Evolutionary conservation across 1,139 yeast species (phyloP).

Genomic region (Yamadazyma mexicana): DNA sequence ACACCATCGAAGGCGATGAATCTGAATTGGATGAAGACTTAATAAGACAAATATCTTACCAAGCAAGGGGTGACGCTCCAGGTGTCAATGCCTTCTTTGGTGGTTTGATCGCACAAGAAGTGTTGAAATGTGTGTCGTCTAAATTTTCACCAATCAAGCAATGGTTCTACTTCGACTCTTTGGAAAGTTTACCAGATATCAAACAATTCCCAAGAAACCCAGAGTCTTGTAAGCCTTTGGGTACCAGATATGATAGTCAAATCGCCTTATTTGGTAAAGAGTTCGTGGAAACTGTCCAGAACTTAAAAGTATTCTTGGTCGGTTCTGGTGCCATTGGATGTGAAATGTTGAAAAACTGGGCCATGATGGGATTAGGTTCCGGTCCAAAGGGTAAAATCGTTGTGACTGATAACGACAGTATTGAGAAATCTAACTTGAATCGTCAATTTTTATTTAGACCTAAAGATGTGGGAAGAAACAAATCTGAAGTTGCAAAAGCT

Average conservation of each 20-base stretch:
- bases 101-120: constrained; percentile 96
- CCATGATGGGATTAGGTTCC: constrained; percentile 91
- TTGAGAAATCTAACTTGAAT: constrained; percentile 92
- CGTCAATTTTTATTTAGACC: constrained; percentile 96
- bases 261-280: constrained; percentile 89
- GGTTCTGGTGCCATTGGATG: constrained; percentile 99
- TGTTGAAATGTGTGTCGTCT: constrained; percentile 89
- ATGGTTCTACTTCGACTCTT: constrained; percentile 88
- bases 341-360: constrained; percentile 98
- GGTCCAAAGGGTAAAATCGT: constrained; percentile 84
- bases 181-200: constrained; percentile 79
- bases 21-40: constrained; percentile 62
- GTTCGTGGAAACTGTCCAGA: constrained; percentile 71
- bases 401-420: constrained; percentile 92
- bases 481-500: constrained; percentile 85
- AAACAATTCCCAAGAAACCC: constrained; percentile 61
- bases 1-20: constrained; percentile 60
- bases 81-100: constrained; percentile 90
- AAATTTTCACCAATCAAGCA: constrained; percentile 91
- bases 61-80: constrained; percentile 90
- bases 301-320: constrained; percentile 82
- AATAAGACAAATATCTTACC: constrained; percentile 72
- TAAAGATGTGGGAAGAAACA: constrained; percentile 87
- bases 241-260: constrained; percentile 87
- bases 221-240: constrained; percentile 71